Evolutionary conservation across 306 rosid genomes (phyloP), one percentile per base, ranked within the genome.

Genomic region (Vigna unguiculata): DNA sequence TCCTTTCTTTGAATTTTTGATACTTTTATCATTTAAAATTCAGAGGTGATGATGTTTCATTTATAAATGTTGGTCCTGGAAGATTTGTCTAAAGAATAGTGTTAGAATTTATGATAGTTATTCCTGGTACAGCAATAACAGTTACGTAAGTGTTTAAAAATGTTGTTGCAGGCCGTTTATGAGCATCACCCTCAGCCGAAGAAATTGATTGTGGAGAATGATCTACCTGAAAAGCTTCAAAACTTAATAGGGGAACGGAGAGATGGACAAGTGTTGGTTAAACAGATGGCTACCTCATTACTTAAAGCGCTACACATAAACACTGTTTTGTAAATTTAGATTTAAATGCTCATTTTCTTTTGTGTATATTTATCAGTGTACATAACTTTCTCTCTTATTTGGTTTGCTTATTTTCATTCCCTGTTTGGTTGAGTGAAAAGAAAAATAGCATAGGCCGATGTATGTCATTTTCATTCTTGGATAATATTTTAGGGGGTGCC

Each of bases 141-240:
- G 32, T 14, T 11, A 61, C 16, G 32, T 41, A 20, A 46, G n/a
- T 20, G 68, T 70, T 30, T 4, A 2, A 65, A 52, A 58, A 43
- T 76, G 61, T 64, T 76, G 1, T 80, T 43, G 84, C 87, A 96
- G 98, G 98, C 99, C 81, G 97, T 96, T 69, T 96, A 91, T 53
- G 99, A 96, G 87, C 99, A 91, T 78, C 99, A 96, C 69, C 99
- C 99, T 1, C 91, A 96, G 81, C 99, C 99, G 9, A 96, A 96
- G 93, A 96, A 96, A 78, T 77, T 96, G 90, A 96, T 96, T 59
- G 99, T 96, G 81, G 99, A 96, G 88, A 92, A 96, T 68, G 99
- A 96, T 83, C 78, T 96, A 71, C 99, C 99, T 14, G 93, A 89
- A 57, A 96, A 96, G 82, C 99, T 96, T 79, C 97, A 91, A 85